Evolutionary conservation across 352 stramenopile species (phyloP).

Genomic region (Globisporangium nagaii): DNA sequence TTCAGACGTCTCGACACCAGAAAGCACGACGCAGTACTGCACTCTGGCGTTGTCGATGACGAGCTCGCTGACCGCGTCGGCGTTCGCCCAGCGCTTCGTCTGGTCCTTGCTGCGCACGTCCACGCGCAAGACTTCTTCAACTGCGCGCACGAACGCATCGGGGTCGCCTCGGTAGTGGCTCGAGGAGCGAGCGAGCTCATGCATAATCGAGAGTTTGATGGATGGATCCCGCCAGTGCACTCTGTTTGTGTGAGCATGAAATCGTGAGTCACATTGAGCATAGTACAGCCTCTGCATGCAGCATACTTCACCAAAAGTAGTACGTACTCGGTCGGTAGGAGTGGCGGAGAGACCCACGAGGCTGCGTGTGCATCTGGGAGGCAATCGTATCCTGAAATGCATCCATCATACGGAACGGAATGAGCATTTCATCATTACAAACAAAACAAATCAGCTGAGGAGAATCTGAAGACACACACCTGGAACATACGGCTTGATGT

Average conservation of each 20-base stretch:
- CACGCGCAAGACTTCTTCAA: conserved; percentile 63
- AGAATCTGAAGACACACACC: conserved; percentile 19
- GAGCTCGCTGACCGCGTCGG: conserved; percentile 33
- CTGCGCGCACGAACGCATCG: conserved; percentile 28
- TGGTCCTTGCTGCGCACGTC: conserved; percentile 78
- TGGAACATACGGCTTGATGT: conserved; percentile 98
- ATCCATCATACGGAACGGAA: neutral
- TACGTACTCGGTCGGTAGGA: conserved; percentile 34
- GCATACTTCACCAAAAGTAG: no score
- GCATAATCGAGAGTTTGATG: conserved; percentile 19
- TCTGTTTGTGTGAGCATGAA: no score
- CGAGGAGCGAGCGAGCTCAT: conserved; percentile 32
- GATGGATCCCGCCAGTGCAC: conserved; percentile 40
- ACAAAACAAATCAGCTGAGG: no score
- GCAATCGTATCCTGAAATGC: conserved; percentile 38
- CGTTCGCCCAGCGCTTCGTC: conserved; percentile 39
- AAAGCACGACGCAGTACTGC: conserved; percentile 25
- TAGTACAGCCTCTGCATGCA: no score
- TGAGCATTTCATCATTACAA: neutral
- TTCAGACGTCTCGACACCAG: neutral
- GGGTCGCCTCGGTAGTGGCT: conserved; percentile 32
- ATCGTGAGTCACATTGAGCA: no score
- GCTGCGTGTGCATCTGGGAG: conserved; percentile 35
- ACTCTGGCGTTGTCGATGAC: conserved; percentile 54
- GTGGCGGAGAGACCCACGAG: conserved; percentile 32